phyloP scores from a whole-genome alignment of 2,329 filamentous ascomycete species.

The Lecanosticta acicola region DNA sequence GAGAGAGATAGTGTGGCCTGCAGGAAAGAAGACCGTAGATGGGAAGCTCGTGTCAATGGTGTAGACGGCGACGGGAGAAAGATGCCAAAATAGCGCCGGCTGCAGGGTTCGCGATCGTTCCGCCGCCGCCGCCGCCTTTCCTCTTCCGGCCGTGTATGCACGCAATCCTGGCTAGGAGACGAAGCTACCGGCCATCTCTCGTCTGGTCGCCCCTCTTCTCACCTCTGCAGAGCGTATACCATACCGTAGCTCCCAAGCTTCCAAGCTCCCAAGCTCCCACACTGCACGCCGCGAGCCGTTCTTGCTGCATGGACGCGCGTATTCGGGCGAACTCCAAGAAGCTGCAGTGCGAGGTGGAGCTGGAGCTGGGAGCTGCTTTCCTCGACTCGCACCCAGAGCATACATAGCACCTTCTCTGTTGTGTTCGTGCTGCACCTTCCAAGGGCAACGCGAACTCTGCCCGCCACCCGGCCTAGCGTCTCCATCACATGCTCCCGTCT shows the following conservation, averaged over 20 bases:
- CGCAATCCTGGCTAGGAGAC: neutral
- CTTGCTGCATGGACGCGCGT: neutral
- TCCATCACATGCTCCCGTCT: slow-evolving; percentile 1
- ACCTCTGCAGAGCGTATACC: no score
- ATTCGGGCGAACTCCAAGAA: neutral
- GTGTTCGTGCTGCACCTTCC: neutral
- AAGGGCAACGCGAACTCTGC: neutral
- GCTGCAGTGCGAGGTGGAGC: neutral
- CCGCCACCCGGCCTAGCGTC: neutral
- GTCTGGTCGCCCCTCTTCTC: no score
- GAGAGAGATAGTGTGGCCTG: no score
- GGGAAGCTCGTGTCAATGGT: neutral
- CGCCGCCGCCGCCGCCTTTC: no score
- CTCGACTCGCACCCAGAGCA: no score
- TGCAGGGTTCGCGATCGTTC: neutral
- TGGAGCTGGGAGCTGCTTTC: neutral
- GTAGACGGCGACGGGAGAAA: neutral
- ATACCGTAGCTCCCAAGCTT: no score
- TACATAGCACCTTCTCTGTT: no score
- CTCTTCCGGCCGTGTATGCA: neutral
- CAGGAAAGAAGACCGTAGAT: no score
- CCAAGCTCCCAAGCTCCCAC: no score
- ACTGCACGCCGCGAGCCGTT: no score
- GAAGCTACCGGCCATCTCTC: slow-evolving; percentile 2
- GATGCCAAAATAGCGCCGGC: neutral